Base-by-base conservation (phyloP, 2,329 filamentous ascomycete genomes). In the Fusarium protoensiforme region DNA sequence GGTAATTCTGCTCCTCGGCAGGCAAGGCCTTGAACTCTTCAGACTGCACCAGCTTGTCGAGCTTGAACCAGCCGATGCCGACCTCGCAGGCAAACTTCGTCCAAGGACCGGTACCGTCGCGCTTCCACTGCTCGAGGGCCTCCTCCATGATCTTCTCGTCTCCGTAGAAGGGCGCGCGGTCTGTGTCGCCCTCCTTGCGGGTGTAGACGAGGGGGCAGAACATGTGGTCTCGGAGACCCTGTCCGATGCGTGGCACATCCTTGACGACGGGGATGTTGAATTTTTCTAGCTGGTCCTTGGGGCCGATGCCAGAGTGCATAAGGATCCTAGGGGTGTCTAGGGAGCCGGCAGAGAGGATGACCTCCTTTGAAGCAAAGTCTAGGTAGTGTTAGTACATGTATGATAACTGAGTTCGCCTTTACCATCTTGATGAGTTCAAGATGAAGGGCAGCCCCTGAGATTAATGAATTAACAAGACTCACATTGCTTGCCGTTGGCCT, bases 11-110 rank as follows among this genome's bases (percentile, higher is more conserved):
- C 11, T 84, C 81, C 0, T 81, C 64, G 0, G 71, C 62, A 0
- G 88, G 85, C 0, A 92, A 81, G 1, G 79, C 84, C 43, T 85
- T 78, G 76, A 89, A 91, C 73, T 92, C 87, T 0, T 82, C 71
- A 0, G 82, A 84, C 1, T 78, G 63, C 1, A 80, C 75, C 3
- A 90, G 75, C 1, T 74, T 72, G 7, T 84, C 81, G 0, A 84
- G 80, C 76, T 87, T 86, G 76, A 85, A 83, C 77, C 79, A 87
- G 4, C 84, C 85, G 39, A 86, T 83, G 9, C 80, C 80, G 8
- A 80, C 66, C 43, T 81, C 77, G 63, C 83, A 84, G 5, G 81
- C 83, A 35, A 81, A 82, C 63, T 82, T 83, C 8, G 81, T 75
- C 81, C 84, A 84, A 0, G 80, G 75, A 0, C 85, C 84, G 0